Conservation (phyloP, 192 early-diverging fungal species). For the Coemansia sp. region DNA sequence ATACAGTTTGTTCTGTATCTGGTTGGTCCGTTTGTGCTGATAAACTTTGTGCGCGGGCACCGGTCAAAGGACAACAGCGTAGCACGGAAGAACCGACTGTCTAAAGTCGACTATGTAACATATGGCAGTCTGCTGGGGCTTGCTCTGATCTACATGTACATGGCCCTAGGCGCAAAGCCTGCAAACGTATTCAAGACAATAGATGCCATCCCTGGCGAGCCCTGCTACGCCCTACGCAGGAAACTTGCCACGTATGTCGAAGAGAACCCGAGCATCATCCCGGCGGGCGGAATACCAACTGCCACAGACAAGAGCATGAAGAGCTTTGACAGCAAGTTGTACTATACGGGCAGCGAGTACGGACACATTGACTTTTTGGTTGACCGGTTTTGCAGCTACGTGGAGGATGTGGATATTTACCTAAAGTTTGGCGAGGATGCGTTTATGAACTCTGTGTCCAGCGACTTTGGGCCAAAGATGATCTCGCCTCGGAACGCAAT, state of each 20-base stretch:
- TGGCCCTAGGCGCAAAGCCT: constrained; percentile 19
- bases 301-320: constrained; percentile 9
- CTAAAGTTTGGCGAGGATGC: constrained; percentile 46
- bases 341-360: constrained; percentile 41
- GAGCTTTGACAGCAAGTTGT: constrained; percentile 9
- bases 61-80: constrained; percentile 20
- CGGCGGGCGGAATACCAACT: constrained; percentile 19
- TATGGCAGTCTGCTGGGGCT: constrained; percentile 25
- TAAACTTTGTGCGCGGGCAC: constrained; percentile 34
- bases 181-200: constrained; percentile 46
- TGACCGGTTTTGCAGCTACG: constrained; percentile 44
- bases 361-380: constrained; percentile 48
- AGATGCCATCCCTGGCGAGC: constrained; percentile 8
- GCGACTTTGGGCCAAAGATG: constrained; percentile 41
- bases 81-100: constrained; percentile 19
- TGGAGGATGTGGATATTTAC: constrained; percentile 41
- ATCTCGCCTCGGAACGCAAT: constrained; percentile 21
- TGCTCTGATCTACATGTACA: constrained; percentile 20
- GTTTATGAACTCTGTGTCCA: constrained; percentile 45
- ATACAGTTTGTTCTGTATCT: constrained; percentile 43
- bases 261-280: constrained; percentile 16
- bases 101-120: constrained; percentile 23
- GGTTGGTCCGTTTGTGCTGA: constrained; percentile 34
- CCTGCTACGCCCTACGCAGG: constrained; percentile 30
- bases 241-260: constrained; percentile 15